Percentiles rank a stretch among this genome's conserved stretches.
Conservation (phyloP, 1,284 basidiomycete species). For the Cutaneotrichosporon mucoides region DNA sequence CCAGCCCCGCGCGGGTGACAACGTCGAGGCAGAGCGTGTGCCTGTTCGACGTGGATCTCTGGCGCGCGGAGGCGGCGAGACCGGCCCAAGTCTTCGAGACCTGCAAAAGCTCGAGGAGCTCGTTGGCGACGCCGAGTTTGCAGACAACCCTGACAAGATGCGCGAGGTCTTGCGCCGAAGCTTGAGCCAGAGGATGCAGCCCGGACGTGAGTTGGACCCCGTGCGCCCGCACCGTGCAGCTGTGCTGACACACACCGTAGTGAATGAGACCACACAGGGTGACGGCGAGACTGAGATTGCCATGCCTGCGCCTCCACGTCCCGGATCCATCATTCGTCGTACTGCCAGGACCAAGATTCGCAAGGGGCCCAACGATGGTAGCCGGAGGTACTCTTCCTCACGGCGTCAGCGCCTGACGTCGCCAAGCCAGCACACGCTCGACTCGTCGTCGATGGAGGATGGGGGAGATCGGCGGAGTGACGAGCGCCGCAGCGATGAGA, state of each 20-base stretch:
- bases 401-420: constrained; percentile 45
- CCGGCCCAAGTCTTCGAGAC: constrained; percentile 80
- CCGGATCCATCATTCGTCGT: constrained; percentile 80
- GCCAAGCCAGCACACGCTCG: neutral
- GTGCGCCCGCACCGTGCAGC: neutral
- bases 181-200: constrained; percentile 79
- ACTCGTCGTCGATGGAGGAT: constrained; percentile 5
- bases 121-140: constrained; percentile 78
- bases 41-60: constrained; percentile 63
- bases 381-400: constrained; percentile 64
- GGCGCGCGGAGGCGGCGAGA: constrained; percentile 56
- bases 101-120: constrained; percentile 87
- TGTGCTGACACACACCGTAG: constrained; percentile 9
- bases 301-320: constrained; percentile 80
- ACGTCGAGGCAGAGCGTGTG: constrained; percentile 64
- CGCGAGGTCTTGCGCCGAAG: constrained; percentile 78
- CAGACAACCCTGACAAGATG: constrained; percentile 77
- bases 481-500: constrained; percentile 21
- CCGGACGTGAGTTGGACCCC: constrained; percentile 62
- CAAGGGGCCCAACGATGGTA: constrained; percentile 67
- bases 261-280: constrained; percentile 14
- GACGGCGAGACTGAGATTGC: constrained; percentile 61
- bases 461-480: constrained; percentile 8
- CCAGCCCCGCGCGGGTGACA: constrained; percentile 68
- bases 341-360: constrained; percentile 92